Percentiles rank a stretch among this genome's conserved stretches.
These are phyloP conservation scores for Ogataea siamensis DNA, from an alignment of 805 yeast genomes.

Conservation along the genomic window DNA sequence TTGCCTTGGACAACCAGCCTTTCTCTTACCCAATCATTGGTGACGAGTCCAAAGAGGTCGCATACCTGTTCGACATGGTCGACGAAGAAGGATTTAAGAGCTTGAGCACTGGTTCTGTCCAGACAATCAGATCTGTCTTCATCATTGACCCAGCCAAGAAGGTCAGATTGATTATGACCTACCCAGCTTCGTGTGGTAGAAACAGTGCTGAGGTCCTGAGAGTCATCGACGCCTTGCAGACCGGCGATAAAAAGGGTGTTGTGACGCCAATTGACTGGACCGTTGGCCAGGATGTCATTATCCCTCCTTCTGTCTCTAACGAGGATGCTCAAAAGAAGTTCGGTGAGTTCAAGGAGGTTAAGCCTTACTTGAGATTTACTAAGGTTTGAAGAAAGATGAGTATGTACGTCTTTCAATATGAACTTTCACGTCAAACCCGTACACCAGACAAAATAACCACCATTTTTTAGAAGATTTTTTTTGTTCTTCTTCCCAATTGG, in stretches of 20 bases:
- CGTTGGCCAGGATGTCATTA: slow-evolving; percentile 86
- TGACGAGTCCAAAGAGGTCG: slow-evolving; percentile 80
- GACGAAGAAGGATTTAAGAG: slow-evolving; percentile 81
- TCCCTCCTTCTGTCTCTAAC: slow-evolving; percentile 81
- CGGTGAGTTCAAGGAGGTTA: slow-evolving; percentile 81
- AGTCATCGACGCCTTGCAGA: slow-evolving; percentile 84
- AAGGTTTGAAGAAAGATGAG: slow-evolving; percentile 32
- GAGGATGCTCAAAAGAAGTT: slow-evolving; percentile 78
- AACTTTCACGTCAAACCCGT: slow-evolving; percentile 2
- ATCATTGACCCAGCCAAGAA: slow-evolving; percentile 88
- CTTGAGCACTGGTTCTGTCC: slow-evolving; percentile 67
- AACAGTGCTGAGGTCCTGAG: slow-evolving; percentile 90
- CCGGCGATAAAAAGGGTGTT: slow-evolving; percentile 77
- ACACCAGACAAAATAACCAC: slow-evolving; percentile 3
- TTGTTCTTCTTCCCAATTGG: slow-evolving; percentile 2
- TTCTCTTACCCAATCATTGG: slow-evolving; percentile 90
- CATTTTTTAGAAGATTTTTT: background rate
- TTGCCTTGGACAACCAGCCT: slow-evolving; percentile 61
- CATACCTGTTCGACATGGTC: slow-evolving; percentile 82
- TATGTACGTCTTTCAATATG: background rate
- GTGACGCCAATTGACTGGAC: slow-evolving; percentile 94
- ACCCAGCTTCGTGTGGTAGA: slow-evolving; percentile 95
- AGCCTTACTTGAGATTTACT: slow-evolving; percentile 85
- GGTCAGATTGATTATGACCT: slow-evolving; percentile 79
- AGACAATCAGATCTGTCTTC: slow-evolving; percentile 90